Conservation (phyloP, 305 asterid species). For the Fraxinus xanthoxyloides region DNA sequence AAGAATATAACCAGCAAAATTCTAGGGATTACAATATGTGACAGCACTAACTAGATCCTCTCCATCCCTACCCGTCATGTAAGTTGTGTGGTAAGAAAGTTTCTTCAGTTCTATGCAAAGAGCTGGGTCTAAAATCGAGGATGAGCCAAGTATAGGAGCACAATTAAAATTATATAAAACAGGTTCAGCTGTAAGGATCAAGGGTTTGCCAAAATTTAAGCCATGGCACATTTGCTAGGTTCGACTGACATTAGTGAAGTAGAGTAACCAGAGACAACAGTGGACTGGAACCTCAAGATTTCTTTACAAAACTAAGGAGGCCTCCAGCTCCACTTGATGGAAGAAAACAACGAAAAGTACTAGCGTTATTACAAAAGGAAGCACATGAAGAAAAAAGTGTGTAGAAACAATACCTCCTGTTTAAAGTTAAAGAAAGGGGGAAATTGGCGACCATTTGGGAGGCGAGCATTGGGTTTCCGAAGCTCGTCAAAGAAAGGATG, state of each 20-base stretch:
- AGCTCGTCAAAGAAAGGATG: conserved; percentile 98
- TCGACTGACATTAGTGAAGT: not conserved
- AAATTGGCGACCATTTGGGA: conserved; percentile 79
- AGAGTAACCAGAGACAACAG: not conserved
- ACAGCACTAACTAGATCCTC: not conserved
- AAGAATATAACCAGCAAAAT: not conserved
- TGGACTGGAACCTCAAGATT: not conserved
- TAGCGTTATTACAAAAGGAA: not conserved
- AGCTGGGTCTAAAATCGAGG: not conserved
- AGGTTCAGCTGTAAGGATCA: not conserved
- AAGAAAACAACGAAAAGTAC: not conserved
- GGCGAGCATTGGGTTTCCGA: conserved; percentile 81
- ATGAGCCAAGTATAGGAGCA: not conserved
- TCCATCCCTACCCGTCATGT: not conserved
- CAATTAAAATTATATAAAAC: not conserved
- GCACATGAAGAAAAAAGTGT: not conserved
- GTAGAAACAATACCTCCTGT: conserved; percentile 65
- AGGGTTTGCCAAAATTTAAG: not conserved
- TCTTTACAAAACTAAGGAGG: not conserved
- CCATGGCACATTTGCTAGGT: not conserved
- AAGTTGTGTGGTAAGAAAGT: not conserved
- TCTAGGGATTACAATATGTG: not conserved
- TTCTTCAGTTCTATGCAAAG: not conserved
- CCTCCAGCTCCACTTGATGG: not conserved
- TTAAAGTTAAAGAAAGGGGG: conserved; percentile 90